Evolutionary conservation across 306 rosid genomes (phyloP).

Genomic region (Gynostemma pentaphyllum): DNA sequence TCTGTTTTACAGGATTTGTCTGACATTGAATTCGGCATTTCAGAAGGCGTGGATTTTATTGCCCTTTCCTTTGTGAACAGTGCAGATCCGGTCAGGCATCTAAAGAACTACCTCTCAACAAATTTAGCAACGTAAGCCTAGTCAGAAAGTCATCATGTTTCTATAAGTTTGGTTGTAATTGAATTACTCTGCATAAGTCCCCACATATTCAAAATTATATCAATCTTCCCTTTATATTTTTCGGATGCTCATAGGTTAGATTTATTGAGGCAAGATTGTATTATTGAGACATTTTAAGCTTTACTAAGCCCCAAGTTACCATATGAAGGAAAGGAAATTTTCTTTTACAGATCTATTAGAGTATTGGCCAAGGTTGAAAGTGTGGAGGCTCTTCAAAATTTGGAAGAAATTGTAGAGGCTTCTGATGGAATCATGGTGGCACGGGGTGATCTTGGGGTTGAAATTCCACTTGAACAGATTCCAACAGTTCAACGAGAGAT

Average conservation of each 20-base stretch:
- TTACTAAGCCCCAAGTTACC: neutral
- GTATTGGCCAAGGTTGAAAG: conserved; percentile 86
- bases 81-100: conserved; percentile 45
- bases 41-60: conserved; percentile 61
- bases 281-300: neutral
- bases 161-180: neutral
- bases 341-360: conserved; percentile 41
- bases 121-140: conserved; percentile 55
- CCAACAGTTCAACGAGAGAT: conserved; percentile 70
- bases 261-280: neutral
- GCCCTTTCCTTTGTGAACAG: conserved; percentile 75
- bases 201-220: neutral
- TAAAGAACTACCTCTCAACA: conserved; percentile 51
- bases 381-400: conserved; percentile 62
- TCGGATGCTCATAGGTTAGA: neutral
- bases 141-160: conserved; percentile 7
- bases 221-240: too few species aligned
- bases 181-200: neutral
- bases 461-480: conserved; percentile 82
- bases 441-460: conserved; percentile 86
- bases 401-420: conserved; percentile 59
- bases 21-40: conserved; percentile 65
- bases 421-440: conserved; percentile 94
- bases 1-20: conserved; percentile 64
- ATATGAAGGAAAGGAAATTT: neutral